These are phyloP conservation scores for Colletotrichum ledebouriae DNA, from an alignment of 2,329 filamentous ascomycete genomes.

Conservation along the genomic window DNA sequence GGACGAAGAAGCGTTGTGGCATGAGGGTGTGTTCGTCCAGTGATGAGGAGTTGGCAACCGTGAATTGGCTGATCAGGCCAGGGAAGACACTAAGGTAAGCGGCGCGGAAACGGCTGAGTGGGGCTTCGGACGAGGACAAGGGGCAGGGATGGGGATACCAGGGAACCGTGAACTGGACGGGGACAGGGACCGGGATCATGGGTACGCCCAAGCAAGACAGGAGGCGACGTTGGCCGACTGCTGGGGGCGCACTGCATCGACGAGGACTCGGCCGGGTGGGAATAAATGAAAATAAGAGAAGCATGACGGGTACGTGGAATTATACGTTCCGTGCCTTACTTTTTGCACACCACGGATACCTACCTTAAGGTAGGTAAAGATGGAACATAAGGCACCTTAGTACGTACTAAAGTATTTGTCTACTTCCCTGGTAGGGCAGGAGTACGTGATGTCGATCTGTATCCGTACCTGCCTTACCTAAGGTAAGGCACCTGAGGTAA, in stretches of 20 bases:
- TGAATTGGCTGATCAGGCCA: constrained; percentile 19
- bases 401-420: no score
- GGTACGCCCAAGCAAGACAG: constrained; percentile 31
- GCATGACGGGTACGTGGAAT: background rate
- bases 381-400: no score
- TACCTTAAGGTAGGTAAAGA: no score
- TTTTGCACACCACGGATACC: no score
- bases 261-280: constrained; percentile 9
- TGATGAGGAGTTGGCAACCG: constrained; percentile 10
- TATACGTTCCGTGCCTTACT: no score
- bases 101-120: constrained; percentile 38
- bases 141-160: constrained; percentile 13
- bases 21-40: constrained; percentile 11
- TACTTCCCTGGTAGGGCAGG: no score
- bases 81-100: constrained; percentile 5
- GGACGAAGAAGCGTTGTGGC: background rate
- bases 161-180: background rate
- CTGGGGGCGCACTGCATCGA: constrained; percentile 16
- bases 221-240: constrained; percentile 28
- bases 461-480: no score
- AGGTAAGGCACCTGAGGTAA: no score
- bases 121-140: constrained; percentile 12
- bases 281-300: background rate
- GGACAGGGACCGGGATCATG: constrained; percentile 39
- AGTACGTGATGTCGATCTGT: no score